Evolutionary conservation across 352 stramenopile species (phyloP).

Genomic region (Pythium rishiriense): DNA sequence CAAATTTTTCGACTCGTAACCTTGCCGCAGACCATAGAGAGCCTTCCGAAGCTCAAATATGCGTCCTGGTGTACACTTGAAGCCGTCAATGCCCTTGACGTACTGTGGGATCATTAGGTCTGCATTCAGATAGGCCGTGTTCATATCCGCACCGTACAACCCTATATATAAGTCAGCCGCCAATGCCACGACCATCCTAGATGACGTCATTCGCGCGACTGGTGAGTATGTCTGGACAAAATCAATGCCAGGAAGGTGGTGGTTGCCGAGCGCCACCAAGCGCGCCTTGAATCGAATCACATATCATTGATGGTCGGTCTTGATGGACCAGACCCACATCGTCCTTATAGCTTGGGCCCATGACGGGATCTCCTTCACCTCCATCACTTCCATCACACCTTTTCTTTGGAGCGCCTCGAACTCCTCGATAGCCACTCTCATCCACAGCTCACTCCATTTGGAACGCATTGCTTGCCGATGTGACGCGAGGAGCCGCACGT

Average conservation of each 20-base stretch:
- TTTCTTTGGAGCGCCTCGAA: not conserved
- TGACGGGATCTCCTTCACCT: not conserved
- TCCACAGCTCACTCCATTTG: not conserved
- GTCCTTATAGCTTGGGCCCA: not conserved
- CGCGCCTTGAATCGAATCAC: slow-evolving; percentile 14
- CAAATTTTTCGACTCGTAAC: slow-evolving; percentile 2
- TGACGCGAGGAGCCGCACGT: not conserved
- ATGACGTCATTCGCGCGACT: slow-evolving; percentile 7
- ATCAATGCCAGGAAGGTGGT: slow-evolving; percentile 6
- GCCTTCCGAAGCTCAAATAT: not conserved
- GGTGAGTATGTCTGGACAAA: slow-evolving; percentile 9
- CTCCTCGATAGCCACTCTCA: not conserved
- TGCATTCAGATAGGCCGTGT: slow-evolving; percentile 22
- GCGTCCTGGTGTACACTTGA: slow-evolving; percentile 1
- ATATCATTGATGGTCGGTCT: slow-evolving; percentile 8
- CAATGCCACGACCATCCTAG: not conserved
- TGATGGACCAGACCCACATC: slow-evolving; percentile 5
- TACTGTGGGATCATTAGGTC: slow-evolving; percentile 8
- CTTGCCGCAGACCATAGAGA: slow-evolving; percentile 18
- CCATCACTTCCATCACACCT: slow-evolving; percentile 1
- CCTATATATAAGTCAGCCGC: not conserved
- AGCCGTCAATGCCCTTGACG: not conserved
- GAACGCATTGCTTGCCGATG: not conserved
- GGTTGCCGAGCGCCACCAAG: slow-evolving; percentile 8
- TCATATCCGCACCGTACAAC: slow-evolving; percentile 17